phyloP scores from a whole-genome alignment of 768 basidiomycete species.

The Russula griseocarnosa region DNA sequence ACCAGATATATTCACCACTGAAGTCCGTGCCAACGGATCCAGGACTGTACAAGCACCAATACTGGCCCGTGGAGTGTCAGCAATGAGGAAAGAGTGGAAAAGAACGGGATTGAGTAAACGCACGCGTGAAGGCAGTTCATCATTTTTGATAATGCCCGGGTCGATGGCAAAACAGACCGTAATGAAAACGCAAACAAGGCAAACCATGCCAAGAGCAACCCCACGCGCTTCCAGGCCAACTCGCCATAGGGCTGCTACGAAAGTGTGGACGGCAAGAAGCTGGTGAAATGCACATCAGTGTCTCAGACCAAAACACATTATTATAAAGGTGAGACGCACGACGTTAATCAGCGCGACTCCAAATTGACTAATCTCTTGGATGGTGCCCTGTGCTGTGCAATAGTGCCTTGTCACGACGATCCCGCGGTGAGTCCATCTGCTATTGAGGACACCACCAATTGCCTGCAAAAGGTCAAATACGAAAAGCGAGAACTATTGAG shows the following conservation, averaged over 20 bases:
- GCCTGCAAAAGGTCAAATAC: slow-evolving; percentile 40
- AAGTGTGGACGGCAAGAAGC: slow-evolving; percentile 40
- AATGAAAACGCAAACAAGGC: slow-evolving; percentile 14
- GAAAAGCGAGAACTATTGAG: slow-evolving; percentile 32
- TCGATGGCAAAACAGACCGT: slow-evolving; percentile 39
- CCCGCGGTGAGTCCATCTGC: slow-evolving; percentile 39
- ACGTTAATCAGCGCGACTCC: slow-evolving; percentile 32
- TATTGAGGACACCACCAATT: slow-evolving; percentile 38
- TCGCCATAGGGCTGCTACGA: slow-evolving; percentile 39
- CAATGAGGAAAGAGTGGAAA: background rate
- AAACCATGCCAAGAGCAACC: slow-evolving; percentile 28
- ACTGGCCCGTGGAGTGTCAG: too few species aligned
- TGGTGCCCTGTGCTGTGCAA: slow-evolving; percentile 40
- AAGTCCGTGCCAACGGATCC: too few species aligned
- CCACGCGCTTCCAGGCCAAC: slow-evolving; percentile 33
- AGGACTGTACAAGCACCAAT: too few species aligned
- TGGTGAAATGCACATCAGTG: background rate
- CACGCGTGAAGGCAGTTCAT: slow-evolving; percentile 38
- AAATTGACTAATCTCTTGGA: slow-evolving; percentile 44
- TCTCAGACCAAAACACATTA: background rate
- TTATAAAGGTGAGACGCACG: too few species aligned
- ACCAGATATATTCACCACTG: too few species aligned
- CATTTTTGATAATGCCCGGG: slow-evolving; percentile 28
- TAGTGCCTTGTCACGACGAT: slow-evolving; percentile 35
- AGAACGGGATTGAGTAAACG: background rate